Evolutionary conservation across 2,329 filamentous ascomycete species (phyloP), one percentile per base, ranked within the genome.

Genomic region (Diaporthe sp.): DNA sequence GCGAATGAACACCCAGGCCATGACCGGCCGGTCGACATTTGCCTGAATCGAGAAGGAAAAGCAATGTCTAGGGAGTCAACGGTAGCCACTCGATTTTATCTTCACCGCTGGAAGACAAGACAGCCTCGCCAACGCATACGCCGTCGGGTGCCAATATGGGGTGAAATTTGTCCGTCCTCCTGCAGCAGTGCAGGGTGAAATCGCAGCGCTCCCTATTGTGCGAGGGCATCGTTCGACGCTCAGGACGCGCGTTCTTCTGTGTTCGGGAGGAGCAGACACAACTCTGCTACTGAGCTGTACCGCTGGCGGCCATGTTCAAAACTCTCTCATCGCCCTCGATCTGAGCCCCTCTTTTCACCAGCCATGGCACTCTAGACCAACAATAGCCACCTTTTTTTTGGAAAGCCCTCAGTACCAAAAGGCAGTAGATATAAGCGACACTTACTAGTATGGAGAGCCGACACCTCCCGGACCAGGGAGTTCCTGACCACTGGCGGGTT

Each of bases 121-220:
- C 22, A 55, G 65, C 65, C 65, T 70, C 22, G 46, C 49, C 65
- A 42, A 55, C 65, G 55, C 65, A 19, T 39, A 25, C 44, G 44
- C 15, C 22, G n/a, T 39, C 19, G 46, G 46, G 62, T 53, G 62
- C 46, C 44, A 39, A 13, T 17, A 70, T 42, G 65, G 65, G 49
- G 46, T 70, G 65, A 55, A 53, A 39, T 28, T 42, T 15, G 22
- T 55, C 65, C 49, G 65, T 70, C 65, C 9, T 34, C 65, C 65
- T 70, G 46, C 65, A 70, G 65, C 65, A 55, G 49, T 34, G 65
- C 25, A 70, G 65, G 65, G 65, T 70, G 49, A 53, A 42, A 42
- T 46, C 49, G 34, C 49, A 42, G 49, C 34, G 49, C 65, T 55
- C 65, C 65, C 49, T 70, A 22, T 37, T 3, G 4, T 42, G 28